Conservation (phyloP, 768 basidiomycete species). For the Russula earlei region DNA sequence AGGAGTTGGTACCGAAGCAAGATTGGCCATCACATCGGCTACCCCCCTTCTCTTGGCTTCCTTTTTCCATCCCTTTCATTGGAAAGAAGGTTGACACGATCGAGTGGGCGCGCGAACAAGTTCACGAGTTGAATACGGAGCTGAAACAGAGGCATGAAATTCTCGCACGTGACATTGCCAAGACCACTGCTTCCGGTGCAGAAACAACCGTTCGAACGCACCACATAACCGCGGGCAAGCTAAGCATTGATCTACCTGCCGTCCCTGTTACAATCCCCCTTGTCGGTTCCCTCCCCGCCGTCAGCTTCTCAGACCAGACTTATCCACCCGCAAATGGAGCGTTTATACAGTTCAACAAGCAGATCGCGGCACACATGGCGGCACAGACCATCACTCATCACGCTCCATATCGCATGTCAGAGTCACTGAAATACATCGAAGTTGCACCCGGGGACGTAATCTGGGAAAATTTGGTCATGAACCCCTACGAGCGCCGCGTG, state of each 20-base stretch:
- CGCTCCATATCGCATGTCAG: slow-evolving; percentile 73
- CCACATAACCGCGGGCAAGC: slow-evolving; percentile 19
- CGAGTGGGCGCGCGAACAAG: slow-evolving; percentile 78
- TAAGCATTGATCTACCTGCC: slow-evolving; percentile 17
- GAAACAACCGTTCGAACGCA: slow-evolving; percentile 20
- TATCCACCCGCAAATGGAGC: slow-evolving; percentile 42
- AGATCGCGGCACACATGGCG: slow-evolving; percentile 89
- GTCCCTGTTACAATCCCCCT: slow-evolving; percentile 12
- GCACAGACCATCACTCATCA: slow-evolving; percentile 68
- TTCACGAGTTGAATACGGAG: slow-evolving; percentile 33
- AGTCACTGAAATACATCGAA: slow-evolving; percentile 52
- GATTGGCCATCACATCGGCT: slow-evolving; percentile 77
- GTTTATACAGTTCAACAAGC: slow-evolving; percentile 86
- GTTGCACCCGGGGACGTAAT: slow-evolving; percentile 84
- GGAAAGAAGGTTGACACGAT: slow-evolving; percentile 92
- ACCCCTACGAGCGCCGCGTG: slow-evolving; percentile 62
- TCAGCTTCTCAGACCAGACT: slow-evolving; percentile 22
- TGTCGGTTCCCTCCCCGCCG: slow-evolving; percentile 10
- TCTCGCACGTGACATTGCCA: slow-evolving; percentile 27
- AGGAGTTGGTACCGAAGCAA: slow-evolving; percentile 51
- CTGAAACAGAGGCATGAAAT: slow-evolving; percentile 23
- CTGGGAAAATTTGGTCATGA: slow-evolving; percentile 83
- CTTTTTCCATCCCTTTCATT: slow-evolving; percentile 50
- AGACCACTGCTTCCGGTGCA: slow-evolving; percentile 16
- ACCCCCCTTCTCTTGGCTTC: slow-evolving; percentile 38